A percentile compares a stretch with the other conserved stretches of the same genome.
These are phyloP conservation scores for Eucalyptus curtisii DNA, from an alignment of 345 rosid genomes.

Conservation along the genomic window DNA sequence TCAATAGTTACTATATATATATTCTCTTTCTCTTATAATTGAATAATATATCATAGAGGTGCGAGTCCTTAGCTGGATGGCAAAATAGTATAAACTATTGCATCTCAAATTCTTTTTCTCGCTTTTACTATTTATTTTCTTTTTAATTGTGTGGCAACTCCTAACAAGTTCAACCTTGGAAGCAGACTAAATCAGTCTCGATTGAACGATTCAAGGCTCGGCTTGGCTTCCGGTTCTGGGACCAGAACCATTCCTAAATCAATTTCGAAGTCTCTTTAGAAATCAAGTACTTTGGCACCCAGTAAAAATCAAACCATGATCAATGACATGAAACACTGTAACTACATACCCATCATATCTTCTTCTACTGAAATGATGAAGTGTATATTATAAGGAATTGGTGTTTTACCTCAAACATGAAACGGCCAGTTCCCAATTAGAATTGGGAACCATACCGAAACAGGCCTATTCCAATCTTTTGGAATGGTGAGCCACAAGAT, in stretches of 20 bases:
- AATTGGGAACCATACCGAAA: not conserved
- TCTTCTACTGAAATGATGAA: not conserved
- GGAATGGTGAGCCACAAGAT: not conserved
- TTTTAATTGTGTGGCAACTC: too few species aligned
- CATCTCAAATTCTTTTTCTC: too few species aligned
- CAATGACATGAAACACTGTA: not conserved
- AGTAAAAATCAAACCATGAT: not conserved
- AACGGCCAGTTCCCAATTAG: not conserved
- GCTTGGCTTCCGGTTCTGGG: not conserved
- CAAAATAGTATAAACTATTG: too few species aligned
- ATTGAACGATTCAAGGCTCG: not conserved
- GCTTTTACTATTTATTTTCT: too few species aligned
- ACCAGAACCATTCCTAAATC: not conserved
- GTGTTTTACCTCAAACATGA: not conserved
- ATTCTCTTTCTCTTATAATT: too few species aligned
- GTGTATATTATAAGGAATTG: not conserved
- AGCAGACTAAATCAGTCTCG: rapidly evolving
- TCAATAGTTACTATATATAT: too few species aligned
- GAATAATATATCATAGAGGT: too few species aligned
- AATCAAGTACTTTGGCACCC: not conserved
- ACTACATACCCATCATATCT: not conserved
- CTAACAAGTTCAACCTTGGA: not conserved
- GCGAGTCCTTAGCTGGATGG: too few species aligned
- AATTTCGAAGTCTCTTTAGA: not conserved
- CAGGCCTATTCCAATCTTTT: not conserved